Base-by-base conservation (phyloP, 345 rosid species). In the Gossypium arboreum region DNA sequence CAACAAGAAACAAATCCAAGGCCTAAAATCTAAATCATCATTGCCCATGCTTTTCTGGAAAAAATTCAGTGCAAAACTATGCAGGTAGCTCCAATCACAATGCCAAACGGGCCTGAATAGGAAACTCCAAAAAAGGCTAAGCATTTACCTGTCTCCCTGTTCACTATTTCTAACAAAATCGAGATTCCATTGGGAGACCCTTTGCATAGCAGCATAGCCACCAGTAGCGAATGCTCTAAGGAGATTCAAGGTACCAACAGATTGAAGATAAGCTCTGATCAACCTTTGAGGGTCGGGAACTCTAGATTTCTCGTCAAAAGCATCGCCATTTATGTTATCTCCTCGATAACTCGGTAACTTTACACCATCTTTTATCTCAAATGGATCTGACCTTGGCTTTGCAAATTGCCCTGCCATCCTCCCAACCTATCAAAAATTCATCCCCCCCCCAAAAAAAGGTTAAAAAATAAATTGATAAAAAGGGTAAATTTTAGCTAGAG, bases 371-470 rank as follows among this genome's bases (percentile, higher is more conserved):
- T 86, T 88, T 59, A 47, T 75, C 86, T 88, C 90, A 43, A 84
- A 85, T 0, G 85, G 52, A 4, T 86, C 90, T 17, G 89, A 88
- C 82, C 92, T 84, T 1, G 92, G 92, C 83, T 88, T 88, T 12
- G 88, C 92, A 76, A 88, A 88, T 79, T 88, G 92, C 51, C 92
- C 92, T 3, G 92, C 92, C 92, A 88, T 86, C 82, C 90, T 84
- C 54, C 92, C 63, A 4, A 59, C 63, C 63, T 59, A 59, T 24
- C 12, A 56, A 22, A 22, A 24, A 45, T 8, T 11, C 34, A 22
- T 3, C 7, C 4, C 3, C 8, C 18, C 5, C 25, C 24, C 1
- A 20, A 10, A 22, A 12, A 59, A 25, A 25, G 4, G 0, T 56
- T n/a, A 34, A 34, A 34, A 34, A 34, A 34, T 34, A 34, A 34